Conservation (phyloP, 78 protist genomes). For the Bodo saltans region DNA sequence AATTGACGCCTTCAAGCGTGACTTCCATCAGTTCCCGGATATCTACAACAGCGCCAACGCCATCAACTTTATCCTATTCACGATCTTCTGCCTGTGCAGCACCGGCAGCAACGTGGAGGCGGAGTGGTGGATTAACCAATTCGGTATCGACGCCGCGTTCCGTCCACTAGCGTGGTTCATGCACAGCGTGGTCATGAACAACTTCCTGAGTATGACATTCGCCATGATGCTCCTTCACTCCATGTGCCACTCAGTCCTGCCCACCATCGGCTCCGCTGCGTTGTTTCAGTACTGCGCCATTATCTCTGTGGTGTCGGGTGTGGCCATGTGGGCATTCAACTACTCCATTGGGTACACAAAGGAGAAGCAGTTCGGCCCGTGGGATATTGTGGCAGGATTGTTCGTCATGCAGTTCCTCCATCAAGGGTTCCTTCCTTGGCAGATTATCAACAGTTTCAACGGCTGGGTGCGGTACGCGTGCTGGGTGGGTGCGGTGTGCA, state of each 20-base stretch:
- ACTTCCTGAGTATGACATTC: not conserved
- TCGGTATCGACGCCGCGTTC: not conserved
- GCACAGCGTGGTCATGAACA: not conserved
- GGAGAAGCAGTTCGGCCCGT: not conserved
- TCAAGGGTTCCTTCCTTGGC: not conserved
- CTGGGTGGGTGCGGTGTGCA: not conserved
- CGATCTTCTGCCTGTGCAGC: not conserved
- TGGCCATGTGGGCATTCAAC: not conserved
- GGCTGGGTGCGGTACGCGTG: not conserved
- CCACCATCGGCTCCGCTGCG: not conserved
- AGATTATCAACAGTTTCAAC: not conserved
- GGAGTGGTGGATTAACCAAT: not conserved
- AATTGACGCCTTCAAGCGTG: not conserved
- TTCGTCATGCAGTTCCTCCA: not conserved
- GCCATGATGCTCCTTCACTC: not conserved
- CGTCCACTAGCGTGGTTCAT: not conserved
- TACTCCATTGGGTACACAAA: not conserved
- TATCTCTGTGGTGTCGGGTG: not conserved
- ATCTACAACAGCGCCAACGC: not conserved
- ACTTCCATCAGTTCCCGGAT: not conserved
- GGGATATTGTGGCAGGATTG: not conserved
- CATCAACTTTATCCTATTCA: not conserved
- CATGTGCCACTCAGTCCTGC: not conserved
- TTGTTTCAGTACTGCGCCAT: not conserved
- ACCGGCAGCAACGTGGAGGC: not conserved